Evolutionary conservation across 495 filamentous ascomycete genomes (phyloP).

Genomic region (Umbilicaria muhlenbergii): DNA sequence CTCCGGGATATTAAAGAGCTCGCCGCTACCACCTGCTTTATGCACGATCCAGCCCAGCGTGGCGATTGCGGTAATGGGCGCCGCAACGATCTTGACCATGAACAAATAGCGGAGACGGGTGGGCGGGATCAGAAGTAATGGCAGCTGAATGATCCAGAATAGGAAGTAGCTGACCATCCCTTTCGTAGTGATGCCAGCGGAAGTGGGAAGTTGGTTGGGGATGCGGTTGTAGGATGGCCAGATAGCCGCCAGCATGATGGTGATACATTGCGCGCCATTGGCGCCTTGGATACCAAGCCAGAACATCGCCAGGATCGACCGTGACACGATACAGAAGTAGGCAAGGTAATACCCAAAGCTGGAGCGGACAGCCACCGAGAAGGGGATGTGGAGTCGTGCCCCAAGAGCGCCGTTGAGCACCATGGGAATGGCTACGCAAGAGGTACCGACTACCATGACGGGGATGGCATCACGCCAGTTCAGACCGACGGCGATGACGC

Average conservation of each 20-base stretch:
- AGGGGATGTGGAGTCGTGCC: constrained; percentile 16
- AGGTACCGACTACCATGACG: constrained; percentile 29
- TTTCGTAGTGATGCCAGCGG: constrained; percentile 29
- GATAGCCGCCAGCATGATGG: constrained; percentile 37
- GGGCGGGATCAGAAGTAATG: constrained; percentile 33
- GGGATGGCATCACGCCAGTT: constrained; percentile 31
- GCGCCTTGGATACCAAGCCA: constrained; percentile 21
- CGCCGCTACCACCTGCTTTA: constrained; percentile 14
- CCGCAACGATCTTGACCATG: constrained; percentile 37
- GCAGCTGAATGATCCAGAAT: constrained; percentile 30
- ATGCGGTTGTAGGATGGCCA: constrained; percentile 39
- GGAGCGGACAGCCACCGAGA: constrained; percentile 14
- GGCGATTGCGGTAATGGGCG: constrained; percentile 34
- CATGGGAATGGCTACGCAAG: constrained; percentile 26
- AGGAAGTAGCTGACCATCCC: constrained; percentile 33
- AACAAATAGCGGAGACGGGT: constrained; percentile 43
- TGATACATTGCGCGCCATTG: constrained; percentile 34
- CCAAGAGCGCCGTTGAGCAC: constrained; percentile 30
- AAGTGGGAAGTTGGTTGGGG: constrained; percentile 29
- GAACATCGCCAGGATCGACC: constrained; percentile 12
- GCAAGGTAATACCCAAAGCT: constrained; percentile 44
- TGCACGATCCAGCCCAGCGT: constrained; percentile 37
- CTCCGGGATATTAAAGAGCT: constrained; percentile 18
- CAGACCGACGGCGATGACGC: constrained; percentile 30
- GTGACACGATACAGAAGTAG: constrained; percentile 30